Evolutionary conservation across 306 rosid species (phyloP), one percentile per base, ranked within the genome.

Genomic region (Cicer bijugum): DNA sequence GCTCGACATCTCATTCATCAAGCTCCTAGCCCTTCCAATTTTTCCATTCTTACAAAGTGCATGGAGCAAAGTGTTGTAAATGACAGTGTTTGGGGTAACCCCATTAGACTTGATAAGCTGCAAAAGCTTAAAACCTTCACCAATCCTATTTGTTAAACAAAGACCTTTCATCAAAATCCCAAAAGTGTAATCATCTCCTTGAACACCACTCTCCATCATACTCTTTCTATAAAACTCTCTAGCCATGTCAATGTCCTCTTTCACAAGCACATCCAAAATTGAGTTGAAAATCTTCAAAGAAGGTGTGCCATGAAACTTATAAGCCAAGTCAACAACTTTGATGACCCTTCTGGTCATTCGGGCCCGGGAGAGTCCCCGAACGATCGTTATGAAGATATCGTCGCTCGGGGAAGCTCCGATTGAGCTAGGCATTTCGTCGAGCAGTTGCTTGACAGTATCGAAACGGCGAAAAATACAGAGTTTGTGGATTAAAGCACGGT

Each of bases 161-260:
- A 91, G 82, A 0, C 93, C 91, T 76, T 91, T 91, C 97, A 89
- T 89, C 62, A 91, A 73, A 75, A 89, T 89, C 67, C 91, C 90
- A 1, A 71, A 88, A 63, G 97, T 89, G 46, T 89, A 89, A 67
- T 70, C 86, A 80, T 86, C 93, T 0, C 93, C 93, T 8, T 72
- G 72, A 68, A 89, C 56, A 6, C 93, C 91, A 23, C 73, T 59
- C 1, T 16, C 86, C 89, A 89, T 86, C 97, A 89, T 91, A 40
- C 81, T 85, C 83, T 77, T 91, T 69, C 92, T 82, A 51, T 83
- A 91, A 75, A 91, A 91, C 78, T 81, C 91, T 81, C 87, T 78
- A 52, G 97, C 97, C 19, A 91, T 80, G 50, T 91, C 96, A 62
- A 91, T 86, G 47, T 89, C 89, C 69, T 89, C 93, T 87, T 86